Conservation (phyloP, 108 stramenopile genomes). For the Cyclotella atomus region DNA sequence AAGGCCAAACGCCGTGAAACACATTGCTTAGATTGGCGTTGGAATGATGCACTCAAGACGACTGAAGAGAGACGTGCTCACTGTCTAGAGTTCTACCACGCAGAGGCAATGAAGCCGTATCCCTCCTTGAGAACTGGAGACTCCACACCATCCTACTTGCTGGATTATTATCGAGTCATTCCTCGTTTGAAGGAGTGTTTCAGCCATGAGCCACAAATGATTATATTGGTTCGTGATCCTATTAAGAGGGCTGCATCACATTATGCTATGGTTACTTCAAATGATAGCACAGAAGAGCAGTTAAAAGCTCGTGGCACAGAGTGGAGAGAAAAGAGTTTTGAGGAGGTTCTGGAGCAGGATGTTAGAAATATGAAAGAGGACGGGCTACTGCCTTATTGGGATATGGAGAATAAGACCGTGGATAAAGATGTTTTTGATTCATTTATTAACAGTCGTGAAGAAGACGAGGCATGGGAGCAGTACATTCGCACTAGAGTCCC, state of each 20-base stretch:
- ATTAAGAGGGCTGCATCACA: slow-evolving; percentile 90
- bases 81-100: slow-evolving; percentile 84
- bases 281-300: slow-evolving; percentile 84
- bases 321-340: slow-evolving; percentile 83
- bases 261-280: slow-evolving; percentile 93
- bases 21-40: slow-evolving; percentile 97
- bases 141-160: slow-evolving; percentile 93
- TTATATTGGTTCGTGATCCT: slow-evolving; percentile 95
- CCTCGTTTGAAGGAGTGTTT: slow-evolving; percentile 81
- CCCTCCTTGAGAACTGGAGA: slow-evolving; percentile 91
- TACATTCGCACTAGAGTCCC: slow-evolving; percentile 77
- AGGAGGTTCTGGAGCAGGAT: slow-evolving; percentile 85
- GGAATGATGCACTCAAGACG: slow-evolving; percentile 64
- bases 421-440: slow-evolving; percentile 52
- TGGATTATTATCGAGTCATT: slow-evolving; percentile 91
- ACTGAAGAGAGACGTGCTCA: slow-evolving; percentile 50
- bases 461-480: slow-evolving; percentile 68
- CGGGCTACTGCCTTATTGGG: slow-evolving; percentile 86
- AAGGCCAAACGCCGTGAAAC: slow-evolving; percentile 91
- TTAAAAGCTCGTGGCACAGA: slow-evolving; percentile 74
- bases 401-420: slow-evolving; percentile 56
- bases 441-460: slow-evolving; percentile 60
- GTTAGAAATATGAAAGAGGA: slow-evolving; percentile 62
- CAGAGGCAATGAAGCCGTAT: slow-evolving; percentile 63
- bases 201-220: slow-evolving; percentile 66